phyloP scores from a whole-genome alignment of 139 green algal genomes.

The Trebouxia sp. region DNA sequence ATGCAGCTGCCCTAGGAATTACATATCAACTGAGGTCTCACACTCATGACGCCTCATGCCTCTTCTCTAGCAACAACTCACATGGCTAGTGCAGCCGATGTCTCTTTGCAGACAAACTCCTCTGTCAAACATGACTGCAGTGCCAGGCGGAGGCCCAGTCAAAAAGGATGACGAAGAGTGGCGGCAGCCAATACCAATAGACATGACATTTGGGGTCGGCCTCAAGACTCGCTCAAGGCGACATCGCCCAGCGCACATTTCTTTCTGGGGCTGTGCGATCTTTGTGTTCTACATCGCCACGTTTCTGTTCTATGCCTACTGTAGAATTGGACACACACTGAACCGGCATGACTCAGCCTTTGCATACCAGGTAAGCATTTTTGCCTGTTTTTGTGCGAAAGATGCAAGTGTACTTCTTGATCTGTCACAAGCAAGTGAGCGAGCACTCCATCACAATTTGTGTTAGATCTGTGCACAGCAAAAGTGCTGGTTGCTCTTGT shows the following conservation, averaged over 20 bases:
- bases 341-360: neutral
- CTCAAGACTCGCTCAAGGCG: neutral
- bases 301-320: conserved; percentile 24
- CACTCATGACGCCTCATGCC: neutral
- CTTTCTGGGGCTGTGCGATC: neutral
- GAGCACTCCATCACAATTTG: neutral
- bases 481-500: too few species aligned
- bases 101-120: neutral
- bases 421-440: too few species aligned
- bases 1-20: neutral
- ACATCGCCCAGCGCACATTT: neutral
- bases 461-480: too few species aligned
- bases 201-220: conserved; percentile 17
- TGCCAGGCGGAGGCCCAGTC: neutral
- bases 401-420: too few species aligned
- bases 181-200: conserved; percentile 1
- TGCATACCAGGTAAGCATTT: conserved; percentile 8
- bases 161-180: conserved; percentile 13
- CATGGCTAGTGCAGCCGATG: neutral
- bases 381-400: too few species aligned
- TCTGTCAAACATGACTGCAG: neutral
- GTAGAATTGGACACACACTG: conserved; percentile 13
- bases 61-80: neutral
- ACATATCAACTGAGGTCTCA: neutral
- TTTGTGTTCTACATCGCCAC: conserved; percentile 16